Percentiles rank a stretch among this genome's conserved stretches.
phyloP scores from a whole-genome alignment of 2,329 filamentous ascomycete genomes.

The Leptographium flavum region DNA sequence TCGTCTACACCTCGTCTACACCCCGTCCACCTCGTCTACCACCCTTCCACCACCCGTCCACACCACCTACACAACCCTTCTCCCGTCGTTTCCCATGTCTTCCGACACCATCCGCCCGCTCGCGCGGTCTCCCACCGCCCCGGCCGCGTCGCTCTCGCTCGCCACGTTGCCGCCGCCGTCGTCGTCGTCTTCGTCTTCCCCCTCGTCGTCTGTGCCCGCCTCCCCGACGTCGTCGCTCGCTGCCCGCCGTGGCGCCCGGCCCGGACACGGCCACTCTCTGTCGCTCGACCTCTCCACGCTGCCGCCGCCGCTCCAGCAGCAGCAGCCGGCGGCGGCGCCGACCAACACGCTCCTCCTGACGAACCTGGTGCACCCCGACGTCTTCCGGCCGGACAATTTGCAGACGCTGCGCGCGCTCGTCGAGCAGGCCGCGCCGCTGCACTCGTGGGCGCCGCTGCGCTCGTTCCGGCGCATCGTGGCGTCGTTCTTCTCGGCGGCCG shows the following conservation, averaged over 20 bases:
- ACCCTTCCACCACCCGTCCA: not conserved
- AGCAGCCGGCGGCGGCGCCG: slow-evolving; percentile 56
- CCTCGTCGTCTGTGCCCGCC: not conserved
- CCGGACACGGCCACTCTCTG: slow-evolving; percentile 25
- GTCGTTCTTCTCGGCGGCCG: slow-evolving; percentile 57
- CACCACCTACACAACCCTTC: not conserved
- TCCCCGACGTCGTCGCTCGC: not conserved
- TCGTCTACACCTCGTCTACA: too few relatives aligned
- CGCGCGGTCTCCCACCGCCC: not conserved
- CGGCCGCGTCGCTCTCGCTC: not conserved
- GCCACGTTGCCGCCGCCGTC: not conserved
- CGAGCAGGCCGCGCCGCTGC: slow-evolving; percentile 52
- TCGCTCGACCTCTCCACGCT: slow-evolving; percentile 62
- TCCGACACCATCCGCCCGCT: not conserved
- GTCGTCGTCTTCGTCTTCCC: not conserved
- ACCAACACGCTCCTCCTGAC: slow-evolving; percentile 79
- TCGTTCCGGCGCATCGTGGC: slow-evolving; percentile 72
- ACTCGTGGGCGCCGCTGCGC: slow-evolving; percentile 67
- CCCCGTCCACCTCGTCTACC: too few relatives aligned
- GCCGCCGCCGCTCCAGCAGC: slow-evolving; percentile 31
- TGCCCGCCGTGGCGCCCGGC: slow-evolving; percentile 15
- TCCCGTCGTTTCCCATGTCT: not conserved
- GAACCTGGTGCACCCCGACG: slow-evolving; percentile 57
- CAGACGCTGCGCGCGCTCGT: slow-evolving; percentile 61
- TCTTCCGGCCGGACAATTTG: slow-evolving; percentile 63